Evolutionary conservation across 1,284 basidiomycete species (phyloP).

Genomic region (Cryptococcus sp.): DNA sequence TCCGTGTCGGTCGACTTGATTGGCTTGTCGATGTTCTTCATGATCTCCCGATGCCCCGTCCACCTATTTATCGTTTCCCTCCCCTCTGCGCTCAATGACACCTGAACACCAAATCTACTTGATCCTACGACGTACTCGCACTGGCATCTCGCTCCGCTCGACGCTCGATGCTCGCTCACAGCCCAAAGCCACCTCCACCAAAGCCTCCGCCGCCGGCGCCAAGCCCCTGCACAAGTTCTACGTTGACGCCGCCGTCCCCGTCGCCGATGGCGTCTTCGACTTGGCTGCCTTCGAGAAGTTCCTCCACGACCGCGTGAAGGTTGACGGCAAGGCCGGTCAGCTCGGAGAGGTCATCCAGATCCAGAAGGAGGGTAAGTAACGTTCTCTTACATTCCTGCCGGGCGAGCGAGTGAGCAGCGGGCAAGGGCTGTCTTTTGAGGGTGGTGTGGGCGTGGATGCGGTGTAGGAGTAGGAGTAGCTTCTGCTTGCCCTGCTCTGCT

Average conservation of each 20-base stretch:
- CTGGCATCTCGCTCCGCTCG: no score
- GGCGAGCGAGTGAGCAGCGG: background rate
- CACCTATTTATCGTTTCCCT: no score
- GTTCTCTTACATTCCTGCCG: background rate
- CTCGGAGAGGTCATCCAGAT: conserved; percentile 84
- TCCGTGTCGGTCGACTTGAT: no score
- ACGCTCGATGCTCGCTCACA: conserved; percentile 15
- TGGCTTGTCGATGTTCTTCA: no score
- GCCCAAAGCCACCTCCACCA: conserved; percentile 51
- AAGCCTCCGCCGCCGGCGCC: conserved; percentile 59
- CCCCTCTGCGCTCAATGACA: no score
- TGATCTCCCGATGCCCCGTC: no score
- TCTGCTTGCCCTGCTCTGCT: background rate
- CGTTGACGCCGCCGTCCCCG: conserved; percentile 93
- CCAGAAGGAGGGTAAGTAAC: conserved; percentile 69
- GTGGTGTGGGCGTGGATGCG: background rate
- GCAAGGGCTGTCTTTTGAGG: background rate
- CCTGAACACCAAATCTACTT: no score
- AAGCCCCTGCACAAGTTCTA: conserved; percentile 83
- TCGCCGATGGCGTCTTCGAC: conserved; percentile 86
- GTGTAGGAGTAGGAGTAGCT: background rate
- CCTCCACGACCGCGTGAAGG: conserved; percentile 91
- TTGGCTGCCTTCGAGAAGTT: conserved; percentile 89
- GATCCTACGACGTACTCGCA: no score
- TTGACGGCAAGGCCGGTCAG: conserved; percentile 68